Base-by-base conservation (phyloP, 2,329 filamentous ascomycete genomes). In the Neurospora sp. region DNA sequence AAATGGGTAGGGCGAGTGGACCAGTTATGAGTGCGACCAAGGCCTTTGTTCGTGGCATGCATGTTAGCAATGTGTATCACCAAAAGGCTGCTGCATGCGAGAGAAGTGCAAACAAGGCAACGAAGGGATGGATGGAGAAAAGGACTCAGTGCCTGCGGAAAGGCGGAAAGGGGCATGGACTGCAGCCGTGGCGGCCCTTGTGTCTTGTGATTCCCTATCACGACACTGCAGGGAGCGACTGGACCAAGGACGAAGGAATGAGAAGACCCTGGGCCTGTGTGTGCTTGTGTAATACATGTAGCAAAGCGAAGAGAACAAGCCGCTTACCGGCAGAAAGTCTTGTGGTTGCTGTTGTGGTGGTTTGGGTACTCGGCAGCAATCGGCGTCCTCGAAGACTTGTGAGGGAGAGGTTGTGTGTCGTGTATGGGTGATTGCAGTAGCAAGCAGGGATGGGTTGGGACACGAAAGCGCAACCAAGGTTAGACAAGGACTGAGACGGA, bases 141-240 rank as follows among this genome's bases (percentile, higher is more conserved):
- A 36, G 52, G 52, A 62, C 52, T 33, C 23, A 62, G 52, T 52
- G 52, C 52, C 23, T 62, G 52, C 73, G 75, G 75, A 73, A 74
- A 68, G 69, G 67, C 75, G 75, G 75, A 69, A 71, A 66, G 68
- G 68, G 73, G 75, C 75, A 76, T 75, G 67, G 71, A 73, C 69
- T 71, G 73, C 74, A 70, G 70, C 71, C 69, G 69, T 72, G 71
- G 68, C 67, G 70, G 69, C 68, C 58, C 43, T 68, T 62, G 52
- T 62, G 28, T 62, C 52, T 62, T 62, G 52, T 62, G 52, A 62
- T 33, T 33, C 33, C 33, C 33, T 7, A 33, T 33, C 5, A 33
- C 33, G 33, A 33, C 23, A 62, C 52, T 62, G 52, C 52, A 62
- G 52, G 52, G 52, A 62, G 52, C 23, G 28, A 62, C 52, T 62